phyloP scores from a whole-genome alignment of 345 rosid genomes.

The Moringa oleifera region DNA sequence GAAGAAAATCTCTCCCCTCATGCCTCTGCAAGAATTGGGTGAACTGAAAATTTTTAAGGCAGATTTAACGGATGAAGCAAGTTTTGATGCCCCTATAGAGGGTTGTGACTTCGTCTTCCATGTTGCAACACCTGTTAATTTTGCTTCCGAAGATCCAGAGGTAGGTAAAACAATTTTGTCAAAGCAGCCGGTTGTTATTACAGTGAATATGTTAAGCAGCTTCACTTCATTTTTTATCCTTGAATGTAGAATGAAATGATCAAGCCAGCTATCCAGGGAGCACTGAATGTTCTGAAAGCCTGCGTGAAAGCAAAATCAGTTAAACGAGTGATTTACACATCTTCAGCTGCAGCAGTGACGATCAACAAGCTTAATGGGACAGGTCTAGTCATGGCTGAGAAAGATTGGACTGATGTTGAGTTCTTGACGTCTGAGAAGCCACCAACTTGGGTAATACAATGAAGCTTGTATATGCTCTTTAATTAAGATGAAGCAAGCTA shows the following conservation, averaged over 20 bases:
- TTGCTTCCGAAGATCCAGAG: slow-evolving; percentile 83
- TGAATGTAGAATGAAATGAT: slow-evolving; percentile 71
- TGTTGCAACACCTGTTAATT: slow-evolving; percentile 86
- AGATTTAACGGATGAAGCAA: slow-evolving; percentile 62
- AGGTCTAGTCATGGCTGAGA: slow-evolving; percentile 63
- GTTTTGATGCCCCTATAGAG: slow-evolving; percentile 49
- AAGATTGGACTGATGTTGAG: slow-evolving; percentile 69
- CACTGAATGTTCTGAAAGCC: slow-evolving; percentile 63
- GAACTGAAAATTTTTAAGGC: slow-evolving; percentile 61
- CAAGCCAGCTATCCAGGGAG: slow-evolving; percentile 86
- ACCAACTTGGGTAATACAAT: slow-evolving; percentile 65
- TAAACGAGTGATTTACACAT: slow-evolving; percentile 76
- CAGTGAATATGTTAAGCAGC: too few species aligned
- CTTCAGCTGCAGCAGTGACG: slow-evolving; percentile 82
- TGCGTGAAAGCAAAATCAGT: slow-evolving; percentile 57
- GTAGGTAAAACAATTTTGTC: slow-evolving; percentile 19
- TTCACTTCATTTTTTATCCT: neutral
- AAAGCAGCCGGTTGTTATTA: too few species aligned
- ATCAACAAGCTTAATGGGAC: slow-evolving; percentile 54
- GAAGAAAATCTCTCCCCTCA: slow-evolving; percentile 57
- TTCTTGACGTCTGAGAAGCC: slow-evolving; percentile 64
- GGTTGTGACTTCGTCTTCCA: slow-evolving; percentile 81
- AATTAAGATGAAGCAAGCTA: too few species aligned
- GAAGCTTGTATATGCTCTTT: neutral
- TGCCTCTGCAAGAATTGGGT: slow-evolving; percentile 47